Conservation (phyloP, 2,329 filamentous ascomycete genomes). For the Penicillium sumatraense region DNA sequence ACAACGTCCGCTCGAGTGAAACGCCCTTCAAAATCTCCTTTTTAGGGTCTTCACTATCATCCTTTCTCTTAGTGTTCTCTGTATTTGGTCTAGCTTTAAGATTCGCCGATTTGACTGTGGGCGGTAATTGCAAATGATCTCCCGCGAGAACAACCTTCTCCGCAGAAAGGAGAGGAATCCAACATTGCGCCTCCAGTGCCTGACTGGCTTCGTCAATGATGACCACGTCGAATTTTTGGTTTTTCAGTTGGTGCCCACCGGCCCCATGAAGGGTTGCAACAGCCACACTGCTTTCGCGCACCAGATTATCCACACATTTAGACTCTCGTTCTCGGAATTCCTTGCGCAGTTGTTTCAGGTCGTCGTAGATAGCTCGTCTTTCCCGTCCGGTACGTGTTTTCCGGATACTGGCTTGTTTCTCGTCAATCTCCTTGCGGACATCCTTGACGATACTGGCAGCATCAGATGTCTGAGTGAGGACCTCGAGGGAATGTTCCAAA, state of each 20-base stretch:
- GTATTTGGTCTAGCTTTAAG: slow-evolving; percentile 40
- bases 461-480: slow-evolving; percentile 87
- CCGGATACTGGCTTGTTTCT: slow-evolving; percentile 83
- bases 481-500: slow-evolving; percentile 85
- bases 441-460: slow-evolving; percentile 88
- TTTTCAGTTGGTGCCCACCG: slow-evolving; percentile 79
- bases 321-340: slow-evolving; percentile 87
- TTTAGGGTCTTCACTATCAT: slow-evolving; percentile 35
- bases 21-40: slow-evolving; percentile 53
- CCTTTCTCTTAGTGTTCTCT: slow-evolving; percentile 35
- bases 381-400: slow-evolving; percentile 84
- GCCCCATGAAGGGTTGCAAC: slow-evolving; percentile 91
- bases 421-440: slow-evolving; percentile 89
- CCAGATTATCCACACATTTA: slow-evolving; percentile 75
- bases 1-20: slow-evolving; percentile 85
- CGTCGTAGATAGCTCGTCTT: slow-evolving; percentile 78
- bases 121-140: slow-evolving; percentile 91
- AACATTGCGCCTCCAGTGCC: slow-evolving; percentile 94
- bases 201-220: slow-evolving; percentile 97
- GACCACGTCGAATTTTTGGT: slow-evolving; percentile 86
- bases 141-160: slow-evolving; percentile 89
- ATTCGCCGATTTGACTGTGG: slow-evolving; percentile 82
- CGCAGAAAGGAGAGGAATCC: slow-evolving; percentile 81
- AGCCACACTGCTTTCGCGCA: slow-evolving; percentile 81
- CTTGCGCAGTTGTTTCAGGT: slow-evolving; percentile 81